Percentiles rank a stretch among this genome's conserved stretches.
These are phyloP conservation scores for Ganoderma lucidum DNA, from an alignment of 1,284 basidiomycete species.

Conservation along the genomic window DNA sequence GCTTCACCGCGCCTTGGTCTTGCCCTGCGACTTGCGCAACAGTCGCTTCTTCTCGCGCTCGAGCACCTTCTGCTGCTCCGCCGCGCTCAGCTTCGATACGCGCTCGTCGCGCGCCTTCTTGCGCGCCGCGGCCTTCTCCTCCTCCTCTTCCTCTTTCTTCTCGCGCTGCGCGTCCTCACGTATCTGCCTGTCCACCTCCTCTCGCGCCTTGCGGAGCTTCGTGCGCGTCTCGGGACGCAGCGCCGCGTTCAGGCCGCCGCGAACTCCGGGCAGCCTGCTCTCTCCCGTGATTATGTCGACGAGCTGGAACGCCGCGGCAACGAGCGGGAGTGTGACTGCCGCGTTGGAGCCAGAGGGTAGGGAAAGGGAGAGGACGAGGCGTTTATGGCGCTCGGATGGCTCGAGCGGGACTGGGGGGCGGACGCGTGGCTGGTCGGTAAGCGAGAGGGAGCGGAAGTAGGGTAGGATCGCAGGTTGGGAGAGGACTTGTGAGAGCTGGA, in stretches of 20 bases:
- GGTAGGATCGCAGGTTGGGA: conserved; percentile 71
- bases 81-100: conserved; percentile 72
- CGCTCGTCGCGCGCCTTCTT: conserved; percentile 77
- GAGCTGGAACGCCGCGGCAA: conserved; percentile 75
- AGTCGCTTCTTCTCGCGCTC: conserved; percentile 80
- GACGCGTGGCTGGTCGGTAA: conserved; percentile 84
- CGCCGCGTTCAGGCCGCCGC: conserved; percentile 38
- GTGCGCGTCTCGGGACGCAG: conserved; percentile 82
- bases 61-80: conserved; percentile 86
- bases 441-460: conserved; percentile 82
- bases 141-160: conserved; percentile 75
- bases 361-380: conserved; percentile 73
- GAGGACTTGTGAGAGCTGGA: conserved; percentile 65
- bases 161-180: conserved; percentile 76
- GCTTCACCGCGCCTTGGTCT: conserved; percentile 55
- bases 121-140: conserved; percentile 77
- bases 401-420: conserved; percentile 64
- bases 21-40: conserved; percentile 74
- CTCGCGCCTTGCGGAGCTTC: conserved; percentile 77
- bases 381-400: conserved; percentile 65
- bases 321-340: conserved; percentile 62
- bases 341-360: conserved; percentile 61
- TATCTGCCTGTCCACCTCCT: conserved; percentile 72
- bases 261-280: conserved; percentile 45
- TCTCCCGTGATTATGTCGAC: conserved; percentile 69